Evolutionary conservation across 2,329 filamentous ascomycete species (phyloP).

Genomic region (Acrocalymma vagum): DNA sequence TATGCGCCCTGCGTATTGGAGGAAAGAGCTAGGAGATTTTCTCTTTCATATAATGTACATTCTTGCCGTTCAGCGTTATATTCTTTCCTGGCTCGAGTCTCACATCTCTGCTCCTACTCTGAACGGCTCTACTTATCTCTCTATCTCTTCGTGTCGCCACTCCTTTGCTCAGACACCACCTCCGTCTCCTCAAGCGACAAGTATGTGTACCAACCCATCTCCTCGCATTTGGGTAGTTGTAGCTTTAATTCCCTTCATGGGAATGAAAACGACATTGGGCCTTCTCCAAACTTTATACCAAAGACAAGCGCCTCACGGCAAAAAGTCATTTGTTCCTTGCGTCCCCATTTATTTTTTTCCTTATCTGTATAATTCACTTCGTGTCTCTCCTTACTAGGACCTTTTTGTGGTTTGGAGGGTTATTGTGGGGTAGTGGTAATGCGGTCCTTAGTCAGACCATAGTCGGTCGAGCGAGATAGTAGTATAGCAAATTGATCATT

Average conservation of each 20-base stretch:
- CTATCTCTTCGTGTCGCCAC: constrained; percentile 4
- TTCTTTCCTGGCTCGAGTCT: constrained; percentile 1
- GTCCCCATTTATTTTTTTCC: not conserved
- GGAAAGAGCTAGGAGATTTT: constrained; percentile 14
- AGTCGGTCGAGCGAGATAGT: no score
- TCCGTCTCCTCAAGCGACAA: constrained; percentile 6
- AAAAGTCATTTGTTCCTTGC: constrained; percentile 13
- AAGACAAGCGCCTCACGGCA: constrained; percentile 31
- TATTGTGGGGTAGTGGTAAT: no score
- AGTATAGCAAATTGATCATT: no score
- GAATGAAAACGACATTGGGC: constrained; percentile 15
- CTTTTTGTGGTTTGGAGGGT: no score
- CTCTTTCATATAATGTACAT: constrained; percentile 35
- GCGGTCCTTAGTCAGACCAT: no score
- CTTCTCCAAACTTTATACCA: constrained; percentile 19
- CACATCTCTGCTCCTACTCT: constrained; percentile 1
- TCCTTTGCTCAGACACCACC: not conserved
- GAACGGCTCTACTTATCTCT: constrained; percentile 5
- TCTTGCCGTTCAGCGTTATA: constrained; percentile 18
- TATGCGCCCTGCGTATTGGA: not conserved
- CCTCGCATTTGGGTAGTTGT: no score
- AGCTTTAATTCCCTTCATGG: constrained; percentile 10
- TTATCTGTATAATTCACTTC: not conserved
- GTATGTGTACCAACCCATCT: not conserved
- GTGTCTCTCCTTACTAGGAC: constrained; percentile 7